phyloP scores from a whole-genome alignment of 306 rosid species.

The Cucumis melo region DNA sequence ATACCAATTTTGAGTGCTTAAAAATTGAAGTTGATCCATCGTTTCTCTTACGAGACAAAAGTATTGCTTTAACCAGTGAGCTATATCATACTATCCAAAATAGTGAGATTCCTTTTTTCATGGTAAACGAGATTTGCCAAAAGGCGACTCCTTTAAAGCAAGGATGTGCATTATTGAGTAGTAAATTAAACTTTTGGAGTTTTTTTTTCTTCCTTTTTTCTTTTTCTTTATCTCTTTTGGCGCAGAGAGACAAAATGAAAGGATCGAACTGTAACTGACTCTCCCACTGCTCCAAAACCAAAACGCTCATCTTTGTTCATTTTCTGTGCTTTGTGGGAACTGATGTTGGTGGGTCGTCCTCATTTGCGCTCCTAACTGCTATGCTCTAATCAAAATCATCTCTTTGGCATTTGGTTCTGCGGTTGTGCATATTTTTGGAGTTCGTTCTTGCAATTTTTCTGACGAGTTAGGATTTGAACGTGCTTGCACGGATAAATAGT shows the following conservation, averaged over 20 bases:
- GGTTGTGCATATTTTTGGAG: neutral
- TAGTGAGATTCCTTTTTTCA: neutral
- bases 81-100: neutral
- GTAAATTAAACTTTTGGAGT: neutral
- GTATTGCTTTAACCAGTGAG: no score
- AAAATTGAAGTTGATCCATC: no score
- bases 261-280: conserved; percentile 9
- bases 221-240: neutral
- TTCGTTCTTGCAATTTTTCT: neutral
- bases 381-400: neutral
- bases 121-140: neutral
- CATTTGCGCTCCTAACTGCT: neutral
- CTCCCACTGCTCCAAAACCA: neutral
- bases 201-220: neutral
- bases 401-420: conserved; percentile 1
- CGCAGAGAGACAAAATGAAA: neutral
- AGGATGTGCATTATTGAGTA: neutral
- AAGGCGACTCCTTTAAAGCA: neutral
- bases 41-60: no score
- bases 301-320: neutral
- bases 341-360: neutral
- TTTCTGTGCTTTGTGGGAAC: neutral
- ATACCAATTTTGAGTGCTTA: no score
- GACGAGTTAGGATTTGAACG: neutral
- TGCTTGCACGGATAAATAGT: neutral